Evolutionary conservation across 2,329 filamentous ascomycete species (phyloP).

Genomic region (Aspergillus sojae): DNA sequence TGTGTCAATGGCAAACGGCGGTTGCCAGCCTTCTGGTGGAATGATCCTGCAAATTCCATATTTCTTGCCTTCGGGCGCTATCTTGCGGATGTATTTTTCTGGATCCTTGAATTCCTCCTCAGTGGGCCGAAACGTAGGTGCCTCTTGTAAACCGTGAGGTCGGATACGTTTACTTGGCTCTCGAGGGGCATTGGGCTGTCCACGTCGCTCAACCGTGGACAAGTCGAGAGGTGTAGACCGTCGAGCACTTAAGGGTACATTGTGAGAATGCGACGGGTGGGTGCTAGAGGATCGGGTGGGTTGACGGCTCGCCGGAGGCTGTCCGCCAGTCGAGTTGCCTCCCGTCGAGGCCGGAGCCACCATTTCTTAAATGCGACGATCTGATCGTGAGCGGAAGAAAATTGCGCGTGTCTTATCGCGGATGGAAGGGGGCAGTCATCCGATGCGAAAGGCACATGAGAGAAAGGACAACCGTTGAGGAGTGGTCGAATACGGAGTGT

Average conservation of each 20-base stretch:
- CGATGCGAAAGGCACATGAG: slow-evolving; percentile 40
- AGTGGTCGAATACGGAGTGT: slow-evolving; percentile 10
- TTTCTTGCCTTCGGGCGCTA: slow-evolving; percentile 78
- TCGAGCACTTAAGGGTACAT: slow-evolving; percentile 65
- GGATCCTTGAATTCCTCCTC: slow-evolving; percentile 95
- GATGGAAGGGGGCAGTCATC: slow-evolving; percentile 29
- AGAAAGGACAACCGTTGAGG: slow-evolving; percentile 15
- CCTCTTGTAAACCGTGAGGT: slow-evolving; percentile 83
- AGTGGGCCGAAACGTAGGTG: slow-evolving; percentile 86
- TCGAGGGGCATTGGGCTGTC: slow-evolving; percentile 74
- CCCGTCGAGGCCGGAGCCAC: slow-evolving; percentile 49
- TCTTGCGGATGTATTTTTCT: slow-evolving; percentile 90
- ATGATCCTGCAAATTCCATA: slow-evolving; percentile 96
- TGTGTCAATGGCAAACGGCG: slow-evolving; percentile 92
- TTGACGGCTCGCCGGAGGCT: slow-evolving; percentile 36
- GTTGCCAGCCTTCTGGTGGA: slow-evolving; percentile 91
- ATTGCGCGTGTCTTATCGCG: slow-evolving; percentile 32
- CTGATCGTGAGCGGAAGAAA: slow-evolving; percentile 15
- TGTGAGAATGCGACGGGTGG: slow-evolving; percentile 48
- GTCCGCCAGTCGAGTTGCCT: slow-evolving; percentile 37
- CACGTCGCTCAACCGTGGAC: slow-evolving; percentile 86
- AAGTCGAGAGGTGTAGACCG: slow-evolving; percentile 75
- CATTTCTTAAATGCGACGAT: slow-evolving; percentile 38
- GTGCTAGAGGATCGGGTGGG: slow-evolving; percentile 46
- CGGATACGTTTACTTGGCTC: slow-evolving; percentile 77